Conservation (phyloP, 768 basidiomycete genomes). For the Heimioporus sp. region DNA sequence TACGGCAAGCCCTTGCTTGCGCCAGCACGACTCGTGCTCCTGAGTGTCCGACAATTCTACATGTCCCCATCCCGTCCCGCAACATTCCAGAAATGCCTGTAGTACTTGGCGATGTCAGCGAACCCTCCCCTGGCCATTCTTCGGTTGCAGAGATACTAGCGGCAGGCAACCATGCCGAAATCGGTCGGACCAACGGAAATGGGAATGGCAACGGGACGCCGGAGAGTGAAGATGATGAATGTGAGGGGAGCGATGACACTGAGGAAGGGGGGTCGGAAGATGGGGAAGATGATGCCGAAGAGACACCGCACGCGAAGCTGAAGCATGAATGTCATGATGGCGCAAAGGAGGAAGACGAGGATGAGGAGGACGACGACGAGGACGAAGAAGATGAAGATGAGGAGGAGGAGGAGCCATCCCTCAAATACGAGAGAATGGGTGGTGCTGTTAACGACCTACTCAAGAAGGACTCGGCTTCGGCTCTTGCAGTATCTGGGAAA, state of each 20-base stretch:
- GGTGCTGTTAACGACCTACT: slow-evolving; percentile 74
- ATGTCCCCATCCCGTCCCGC: slow-evolving; percentile 5
- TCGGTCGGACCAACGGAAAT: slow-evolving; percentile 19
- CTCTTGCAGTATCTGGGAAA: slow-evolving; percentile 72
- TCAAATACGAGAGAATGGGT: slow-evolving; percentile 86
- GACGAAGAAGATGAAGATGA: slow-evolving; percentile 60
- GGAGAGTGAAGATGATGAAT: slow-evolving; percentile 1
- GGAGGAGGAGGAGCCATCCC: slow-evolving; percentile 86
- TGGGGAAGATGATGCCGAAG: slow-evolving; percentile 1
- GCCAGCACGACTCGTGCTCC: background rate
- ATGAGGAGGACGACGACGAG: slow-evolving; percentile 23
- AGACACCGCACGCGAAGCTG: background rate
- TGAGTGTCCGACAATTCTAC: background rate
- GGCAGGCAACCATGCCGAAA: background rate
- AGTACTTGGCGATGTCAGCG: background rate
- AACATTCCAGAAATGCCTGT: slow-evolving; percentile 9
- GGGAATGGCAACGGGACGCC: background rate
- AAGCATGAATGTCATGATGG: slow-evolving; percentile 1
- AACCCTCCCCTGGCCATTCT: background rate
- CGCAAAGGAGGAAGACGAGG: slow-evolving; percentile 21
- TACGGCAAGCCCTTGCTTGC: background rate
- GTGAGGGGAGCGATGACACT: slow-evolving; percentile 2
- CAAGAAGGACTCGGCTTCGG: slow-evolving; percentile 86
- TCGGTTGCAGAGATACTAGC: slow-evolving; percentile 2
- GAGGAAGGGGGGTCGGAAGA: slow-evolving; percentile 6